These are phyloP conservation scores for Mycena maculata DNA, from an alignment of 768 basidiomycete species.

Conservation along the genomic window DNA sequence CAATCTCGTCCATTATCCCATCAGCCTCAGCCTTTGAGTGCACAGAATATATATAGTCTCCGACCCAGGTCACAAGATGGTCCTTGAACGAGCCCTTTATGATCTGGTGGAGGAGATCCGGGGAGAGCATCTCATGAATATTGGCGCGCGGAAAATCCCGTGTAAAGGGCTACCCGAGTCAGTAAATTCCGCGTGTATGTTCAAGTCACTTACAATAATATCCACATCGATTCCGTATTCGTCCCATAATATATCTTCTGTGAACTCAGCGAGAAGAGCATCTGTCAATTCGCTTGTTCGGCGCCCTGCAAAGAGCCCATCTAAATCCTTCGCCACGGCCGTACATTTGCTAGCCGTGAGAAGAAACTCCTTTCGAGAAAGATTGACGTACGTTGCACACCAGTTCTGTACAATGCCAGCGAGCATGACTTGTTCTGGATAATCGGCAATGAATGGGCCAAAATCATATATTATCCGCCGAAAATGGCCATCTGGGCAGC, in stretches of 20 bases:
- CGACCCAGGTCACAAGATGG: conserved; percentile 46
- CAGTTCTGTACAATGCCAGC: conserved; percentile 32
- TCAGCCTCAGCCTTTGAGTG: conserved; percentile 31
- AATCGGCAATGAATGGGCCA: conserved; percentile 44
- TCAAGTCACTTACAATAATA: conserved; percentile 27
- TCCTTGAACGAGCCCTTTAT: conserved; percentile 46
- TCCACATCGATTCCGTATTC: conserved; percentile 35
- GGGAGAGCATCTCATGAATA: conserved; percentile 43
- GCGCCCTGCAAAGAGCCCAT: conserved; percentile 1
- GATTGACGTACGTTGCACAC: conserved; percentile 16
- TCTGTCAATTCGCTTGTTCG: conserved; percentile 27
- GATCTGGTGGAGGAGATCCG: conserved; percentile 46
- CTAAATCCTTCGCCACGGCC: conserved; percentile 12
- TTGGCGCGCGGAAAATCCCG: conserved; percentile 40
- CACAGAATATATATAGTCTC: conserved; percentile 35
- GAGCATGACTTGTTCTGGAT: conserved; percentile 42
- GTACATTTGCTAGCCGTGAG: conserved; percentile 12
- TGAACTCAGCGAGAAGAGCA: background rate
- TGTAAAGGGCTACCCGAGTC: conserved; percentile 36
- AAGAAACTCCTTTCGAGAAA: background rate
- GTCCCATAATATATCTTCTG: conserved; percentile 25
- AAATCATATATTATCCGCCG: conserved; percentile 38
- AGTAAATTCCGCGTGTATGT: background rate
- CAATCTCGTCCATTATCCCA: conserved; percentile 49
- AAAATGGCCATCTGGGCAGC: conserved; percentile 44